Percentiles rank a stretch among this genome's conserved stretches.
Evolutionary conservation across 352 stramenopile genomes (phyloP).

Genomic region (Pythium graminicola): DNA sequence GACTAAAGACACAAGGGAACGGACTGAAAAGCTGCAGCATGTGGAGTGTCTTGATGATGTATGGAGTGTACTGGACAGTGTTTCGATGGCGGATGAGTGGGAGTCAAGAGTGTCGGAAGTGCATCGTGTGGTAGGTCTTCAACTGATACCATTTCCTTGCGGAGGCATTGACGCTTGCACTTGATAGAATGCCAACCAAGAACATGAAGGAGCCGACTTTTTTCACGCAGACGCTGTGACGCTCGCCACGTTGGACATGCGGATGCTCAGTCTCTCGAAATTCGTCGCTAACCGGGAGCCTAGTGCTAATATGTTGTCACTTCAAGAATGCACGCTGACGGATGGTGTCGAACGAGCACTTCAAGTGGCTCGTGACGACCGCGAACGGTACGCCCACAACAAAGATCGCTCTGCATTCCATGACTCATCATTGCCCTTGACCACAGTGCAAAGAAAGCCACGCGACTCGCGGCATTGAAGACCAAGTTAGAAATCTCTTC

Average conservation of each 20-base stretch:
- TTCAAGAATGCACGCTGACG: conserved; percentile 4
- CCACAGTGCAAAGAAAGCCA: conserved; percentile 16
- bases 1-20: background rate
- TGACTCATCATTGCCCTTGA: no score
- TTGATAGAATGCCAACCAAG: conserved; percentile 2
- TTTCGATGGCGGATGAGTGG: conserved; percentile 19
- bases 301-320: background rate
- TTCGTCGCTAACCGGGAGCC: background rate
- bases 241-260: conserved; percentile 3
- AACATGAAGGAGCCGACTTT: conserved; percentile 11
- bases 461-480: conserved; percentile 29
- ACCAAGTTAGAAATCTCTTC: conserved; percentile 31
- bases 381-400: conserved; percentile 10
- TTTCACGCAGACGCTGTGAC: conserved; percentile 10
- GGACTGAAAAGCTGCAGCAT: conserved; percentile 34
- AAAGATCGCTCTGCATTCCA: no score
- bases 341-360: conserved; percentile 12
- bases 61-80: conserved; percentile 36
- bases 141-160: background rate
- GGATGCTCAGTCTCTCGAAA: conserved; percentile 12
- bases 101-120: background rate
- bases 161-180: no score
- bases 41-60: conserved; percentile 36
- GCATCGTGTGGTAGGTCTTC: background rate
- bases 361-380: background rate